phyloP scores from a whole-genome alignment of 352 stramenopile species.

The Thraustochytrium sp. region DNA sequence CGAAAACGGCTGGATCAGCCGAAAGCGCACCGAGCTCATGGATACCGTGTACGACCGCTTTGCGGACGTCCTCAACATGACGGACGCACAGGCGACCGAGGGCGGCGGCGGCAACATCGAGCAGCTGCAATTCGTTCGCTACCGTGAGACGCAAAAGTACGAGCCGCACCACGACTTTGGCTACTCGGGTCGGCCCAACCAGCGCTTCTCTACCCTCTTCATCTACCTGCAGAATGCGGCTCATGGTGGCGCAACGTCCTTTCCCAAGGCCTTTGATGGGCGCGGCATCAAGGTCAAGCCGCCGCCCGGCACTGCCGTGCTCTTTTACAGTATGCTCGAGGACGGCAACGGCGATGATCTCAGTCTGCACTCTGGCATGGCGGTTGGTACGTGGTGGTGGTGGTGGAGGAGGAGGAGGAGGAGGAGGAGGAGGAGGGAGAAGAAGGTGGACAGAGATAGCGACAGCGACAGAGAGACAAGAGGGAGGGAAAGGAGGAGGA shows the following conservation, averaged over 20 bases:
- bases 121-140: constrained; percentile 64
- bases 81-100: constrained; percentile 56
- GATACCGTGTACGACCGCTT: constrained; percentile 60
- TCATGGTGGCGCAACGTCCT: constrained; percentile 52
- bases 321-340: constrained; percentile 65
- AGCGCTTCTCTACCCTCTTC: constrained; percentile 62
- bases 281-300: constrained; percentile 56
- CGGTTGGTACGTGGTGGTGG: constrained; percentile 48
- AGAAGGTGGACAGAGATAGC: neutral
- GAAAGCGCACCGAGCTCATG: constrained; percentile 55
- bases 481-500: neutral
- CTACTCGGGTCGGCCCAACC: constrained; percentile 51
- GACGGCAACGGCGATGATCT: constrained; percentile 70
- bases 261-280: constrained; percentile 50
- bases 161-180: constrained; percentile 50
- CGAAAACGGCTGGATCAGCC: constrained; percentile 59
- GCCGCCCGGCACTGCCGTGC: constrained; percentile 58
- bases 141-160: constrained; percentile 47
- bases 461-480: neutral
- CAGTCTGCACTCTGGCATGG: constrained; percentile 58
- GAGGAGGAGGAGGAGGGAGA: no score
- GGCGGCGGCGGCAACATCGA: constrained; percentile 50
- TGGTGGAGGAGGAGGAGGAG: neutral
- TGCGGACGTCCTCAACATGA: constrained; percentile 58
- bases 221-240: constrained; percentile 62